Percentiles rank a stretch among this genome's conserved stretches.
phyloP scores from a whole-genome alignment of 306 rosid genomes.

The Spatholobus suberectus region DNA sequence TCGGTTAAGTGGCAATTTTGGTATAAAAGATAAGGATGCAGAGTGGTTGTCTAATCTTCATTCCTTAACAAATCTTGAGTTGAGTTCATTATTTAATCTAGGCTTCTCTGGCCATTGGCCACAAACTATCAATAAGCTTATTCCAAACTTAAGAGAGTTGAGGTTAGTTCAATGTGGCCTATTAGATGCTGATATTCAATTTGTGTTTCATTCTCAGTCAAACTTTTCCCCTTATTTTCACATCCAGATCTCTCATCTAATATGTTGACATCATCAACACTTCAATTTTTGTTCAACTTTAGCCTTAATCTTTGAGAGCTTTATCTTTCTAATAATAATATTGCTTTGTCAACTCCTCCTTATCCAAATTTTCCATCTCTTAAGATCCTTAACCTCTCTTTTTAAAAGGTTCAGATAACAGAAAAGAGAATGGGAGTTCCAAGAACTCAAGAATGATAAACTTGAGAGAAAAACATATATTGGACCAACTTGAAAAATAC shows the following conservation, averaged over 20 bases:
- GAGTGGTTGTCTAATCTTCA: constrained; percentile 12
- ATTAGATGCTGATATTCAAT: neutral
- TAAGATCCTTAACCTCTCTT: neutral
- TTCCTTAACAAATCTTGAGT: neutral
- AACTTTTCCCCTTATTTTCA: neutral
- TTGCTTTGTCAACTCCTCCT: neutral
- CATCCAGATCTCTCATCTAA: neutral
- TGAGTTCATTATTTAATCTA: neutral
- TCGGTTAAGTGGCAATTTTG: neutral
- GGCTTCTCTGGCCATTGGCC: neutral
- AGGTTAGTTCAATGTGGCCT: neutral
- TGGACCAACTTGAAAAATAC: no score
- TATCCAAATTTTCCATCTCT: neutral
- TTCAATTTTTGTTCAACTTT: neutral
- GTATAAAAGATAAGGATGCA: neutral
- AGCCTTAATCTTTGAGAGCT: neutral
- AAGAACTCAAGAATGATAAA: no score
- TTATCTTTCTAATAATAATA: neutral
- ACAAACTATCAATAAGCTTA: neutral
- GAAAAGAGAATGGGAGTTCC: no score
- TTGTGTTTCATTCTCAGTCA: neutral
- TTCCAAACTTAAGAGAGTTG: neutral
- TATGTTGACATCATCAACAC: neutral
- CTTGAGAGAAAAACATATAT: no score
- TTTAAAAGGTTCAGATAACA: no score